phyloP scores from a whole-genome alignment of 768 basidiomycete species.

The Serpula lacrymans region DNA sequence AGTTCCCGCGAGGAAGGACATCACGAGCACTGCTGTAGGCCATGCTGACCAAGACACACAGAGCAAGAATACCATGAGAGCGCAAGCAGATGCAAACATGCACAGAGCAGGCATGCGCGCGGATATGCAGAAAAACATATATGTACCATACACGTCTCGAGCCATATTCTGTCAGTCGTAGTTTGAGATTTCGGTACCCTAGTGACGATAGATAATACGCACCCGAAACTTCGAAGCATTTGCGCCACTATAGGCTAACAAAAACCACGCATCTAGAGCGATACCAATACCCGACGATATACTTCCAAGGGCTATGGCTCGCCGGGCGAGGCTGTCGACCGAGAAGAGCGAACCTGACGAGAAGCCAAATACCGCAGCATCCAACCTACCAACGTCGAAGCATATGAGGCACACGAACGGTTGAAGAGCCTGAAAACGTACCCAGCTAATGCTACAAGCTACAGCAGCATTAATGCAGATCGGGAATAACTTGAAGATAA shows the following conservation, averaged over 20 bases:
- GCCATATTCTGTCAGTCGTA: conserved; percentile 39
- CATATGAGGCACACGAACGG: not conserved
- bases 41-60: conserved; percentile 61
- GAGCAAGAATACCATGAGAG: conserved; percentile 58
- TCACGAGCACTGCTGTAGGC: conserved; percentile 57
- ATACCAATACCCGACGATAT: conserved; percentile 65
- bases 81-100: conserved; percentile 52
- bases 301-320: conserved; percentile 55
- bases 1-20: conserved; percentile 55
- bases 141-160: conserved; percentile 53
- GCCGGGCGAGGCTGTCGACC: conserved; percentile 43
- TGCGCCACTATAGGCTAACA: conserved; percentile 57
- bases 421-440: conserved; percentile 25
- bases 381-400: conserved; percentile 24
- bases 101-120: conserved; percentile 62
- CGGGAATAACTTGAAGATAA: not conserved
- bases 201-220: too few relatives aligned
- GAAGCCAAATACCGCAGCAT: conserved; percentile 64
- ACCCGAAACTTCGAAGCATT: conserved; percentile 54
- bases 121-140: conserved; percentile 68
- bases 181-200: not conserved
- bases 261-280: conserved; percentile 60
- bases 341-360: conserved; percentile 48
- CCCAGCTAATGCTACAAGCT: conserved; percentile 64
- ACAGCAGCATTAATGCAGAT: not conserved